Conservation (phyloP, 2,329 filamentous ascomycete species). For the Aspergillus sp. region DNA sequence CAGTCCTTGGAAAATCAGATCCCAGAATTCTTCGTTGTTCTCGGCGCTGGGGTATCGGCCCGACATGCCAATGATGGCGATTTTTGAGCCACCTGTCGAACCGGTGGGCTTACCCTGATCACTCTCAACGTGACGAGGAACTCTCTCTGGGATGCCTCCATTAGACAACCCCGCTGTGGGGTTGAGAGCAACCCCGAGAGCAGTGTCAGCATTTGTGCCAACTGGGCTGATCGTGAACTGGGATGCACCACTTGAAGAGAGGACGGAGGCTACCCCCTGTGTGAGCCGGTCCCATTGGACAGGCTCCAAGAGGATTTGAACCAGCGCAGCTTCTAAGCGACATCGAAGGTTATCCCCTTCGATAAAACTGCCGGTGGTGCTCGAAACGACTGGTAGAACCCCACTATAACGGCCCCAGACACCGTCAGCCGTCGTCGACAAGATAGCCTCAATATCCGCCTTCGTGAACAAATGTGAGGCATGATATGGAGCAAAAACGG, state of each 20-base stretch:
- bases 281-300: not conserved
- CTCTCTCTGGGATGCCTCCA: not conserved
- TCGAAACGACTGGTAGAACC: not conserved
- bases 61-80: conserved; percentile 10
- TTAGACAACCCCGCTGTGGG: not conserved
- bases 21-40: conserved; percentile 2
- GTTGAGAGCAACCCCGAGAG: not conserved
- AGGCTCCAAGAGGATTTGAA: not conserved
- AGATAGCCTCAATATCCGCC: not conserved
- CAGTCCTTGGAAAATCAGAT: not conserved
- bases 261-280: not conserved
- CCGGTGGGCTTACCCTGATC: not conserved
- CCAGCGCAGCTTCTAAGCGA: not conserved
- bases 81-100: not conserved
- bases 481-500: conserved; percentile 2
- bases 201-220: not conserved
- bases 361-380: not conserved
- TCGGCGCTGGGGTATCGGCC: conserved; percentile 7
- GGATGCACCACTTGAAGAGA: not conserved
- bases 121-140: not conserved
- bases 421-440: not conserved
- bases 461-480: not conserved
- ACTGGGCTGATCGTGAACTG: not conserved
- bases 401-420: not conserved
- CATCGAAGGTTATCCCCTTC: not conserved